Evolutionary conservation across 1,139 yeast genomes (phyloP).

Genomic region (Suhomyces yuchorum): DNA sequence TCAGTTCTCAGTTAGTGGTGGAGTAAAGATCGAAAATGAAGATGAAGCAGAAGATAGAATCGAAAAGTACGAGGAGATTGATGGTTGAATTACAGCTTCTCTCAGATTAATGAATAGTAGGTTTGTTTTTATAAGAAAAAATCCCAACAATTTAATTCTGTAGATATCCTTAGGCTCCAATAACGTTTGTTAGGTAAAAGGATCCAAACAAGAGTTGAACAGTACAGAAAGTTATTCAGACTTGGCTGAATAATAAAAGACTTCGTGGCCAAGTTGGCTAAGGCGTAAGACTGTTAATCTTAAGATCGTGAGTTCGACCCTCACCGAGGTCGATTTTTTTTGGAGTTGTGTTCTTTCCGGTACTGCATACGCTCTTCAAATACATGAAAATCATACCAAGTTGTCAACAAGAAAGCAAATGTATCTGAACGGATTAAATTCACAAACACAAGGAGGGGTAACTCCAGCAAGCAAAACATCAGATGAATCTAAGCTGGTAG

Average conservation of each 20-base stretch:
- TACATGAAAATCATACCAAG: background rate
- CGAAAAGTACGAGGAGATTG: constrained; percentile 51
- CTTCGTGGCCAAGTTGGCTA: constrained; percentile 61
- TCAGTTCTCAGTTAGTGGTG: constrained; percentile 89
- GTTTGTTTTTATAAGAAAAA: background rate
- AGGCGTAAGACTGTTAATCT: constrained; percentile 59
- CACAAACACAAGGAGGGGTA: constrained; percentile 3
- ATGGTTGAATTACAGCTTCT: constrained; percentile 21
- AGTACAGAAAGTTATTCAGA: too few species aligned
- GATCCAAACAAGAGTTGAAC: too few species aligned
- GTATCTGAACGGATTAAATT: constrained; percentile 7
- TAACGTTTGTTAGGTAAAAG: too few species aligned
- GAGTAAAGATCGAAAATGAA: constrained; percentile 64
- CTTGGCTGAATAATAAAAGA: constrained; percentile 20
- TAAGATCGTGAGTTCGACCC: constrained; percentile 50
- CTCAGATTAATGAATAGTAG: background rate
- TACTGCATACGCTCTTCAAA: constrained; percentile 9
- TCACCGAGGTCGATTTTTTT: constrained; percentile 44
- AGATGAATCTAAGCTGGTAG: constrained; percentile 9
- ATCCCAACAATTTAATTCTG: background rate
- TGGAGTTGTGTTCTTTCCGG: background rate
- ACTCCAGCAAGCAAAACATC: constrained; percentile 1
- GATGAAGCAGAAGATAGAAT: constrained; percentile 60
- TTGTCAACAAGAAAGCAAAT: background rate
- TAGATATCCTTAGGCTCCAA: background rate